Base-by-base conservation (phyloP, 345 rosid genomes). In the Mercurialis annua region DNA sequence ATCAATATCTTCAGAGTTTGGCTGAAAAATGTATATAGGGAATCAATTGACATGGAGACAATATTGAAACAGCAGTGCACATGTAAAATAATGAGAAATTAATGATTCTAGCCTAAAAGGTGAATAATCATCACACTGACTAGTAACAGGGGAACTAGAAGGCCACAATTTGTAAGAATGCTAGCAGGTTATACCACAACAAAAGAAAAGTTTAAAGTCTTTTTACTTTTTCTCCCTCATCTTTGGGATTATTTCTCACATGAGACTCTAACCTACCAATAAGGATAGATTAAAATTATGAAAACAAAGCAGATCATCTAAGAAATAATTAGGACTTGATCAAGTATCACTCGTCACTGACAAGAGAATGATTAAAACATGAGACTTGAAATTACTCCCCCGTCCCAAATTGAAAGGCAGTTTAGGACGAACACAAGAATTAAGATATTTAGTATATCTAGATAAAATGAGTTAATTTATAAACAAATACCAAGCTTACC, bases 1-100 rank as follows among this genome's bases (percentile, higher is more conserved):
- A 70, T 68, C 81, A 57, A 71, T 66, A 63, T 82, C 92, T 67
- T 83, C 87, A 68, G 65, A 81, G 75, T 73, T 86, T 51, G 84
- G 76, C 99, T 90, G 83, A 8, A 71, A 62, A 16, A 66, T 20
- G 26, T 46, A 69, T 26, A 68, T 59, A 58, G 69, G n/a, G 52
- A 34, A 59, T 62, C 56, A 64, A 52, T n/a, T 46, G 62, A 46
- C 53, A 26, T 43, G 67, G 62, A 59, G 68, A n/a, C n/a, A n/a
- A n/a, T n/a, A n/a, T n/a, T n/a, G n/a, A 62, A 46, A 11, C 26
- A 34, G 4, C 11, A 29, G 29, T 54, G 18, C 31, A 21, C 48
- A 64, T 10, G 10, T 20, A n/a, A 59, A 20, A 62, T 56, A 29
- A n/a, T 53, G 16, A 9, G 7, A 18, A 59, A 50, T 23, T 14